These are phyloP conservation scores for Hypoxylon rubiginosum DNA, from an alignment of 2,329 filamentous ascomycete genomes.

Conservation along the genomic window DNA sequence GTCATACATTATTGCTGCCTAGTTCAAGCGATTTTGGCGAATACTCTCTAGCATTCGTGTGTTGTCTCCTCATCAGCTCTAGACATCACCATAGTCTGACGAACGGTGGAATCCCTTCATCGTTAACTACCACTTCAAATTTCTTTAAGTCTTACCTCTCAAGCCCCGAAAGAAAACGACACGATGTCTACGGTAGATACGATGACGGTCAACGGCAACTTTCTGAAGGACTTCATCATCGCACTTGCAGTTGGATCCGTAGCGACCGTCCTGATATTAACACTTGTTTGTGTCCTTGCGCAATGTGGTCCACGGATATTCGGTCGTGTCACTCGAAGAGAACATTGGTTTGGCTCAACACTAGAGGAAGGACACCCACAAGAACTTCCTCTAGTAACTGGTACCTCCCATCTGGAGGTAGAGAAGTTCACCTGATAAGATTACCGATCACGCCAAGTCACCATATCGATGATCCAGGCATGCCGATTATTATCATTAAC, in stretches of 20 bases:
- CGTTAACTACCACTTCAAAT: neutral
- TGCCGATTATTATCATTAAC: slow-evolving; percentile 2
- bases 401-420: neutral
- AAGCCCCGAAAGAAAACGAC: neutral
- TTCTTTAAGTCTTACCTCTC: neutral
- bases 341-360: slow-evolving; percentile 38
- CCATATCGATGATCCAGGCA: neutral
- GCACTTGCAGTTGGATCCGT: slow-evolving; percentile 40
- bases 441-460: neutral
- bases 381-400: slow-evolving; percentile 23
- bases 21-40: neutral
- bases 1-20: slow-evolving; percentile 1
- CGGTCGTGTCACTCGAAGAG: slow-evolving; percentile 32
- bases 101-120: neutral
- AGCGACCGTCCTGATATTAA: slow-evolving; percentile 36
- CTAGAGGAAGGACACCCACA: slow-evolving; percentile 36
- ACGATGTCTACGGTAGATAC: slow-evolving; percentile 27
- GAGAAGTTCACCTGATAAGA: slow-evolving; percentile 14
- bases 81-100: neutral
- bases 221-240: slow-evolving; percentile 37
- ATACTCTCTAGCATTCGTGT: neutral
- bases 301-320: slow-evolving; percentile 47
- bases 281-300: slow-evolving; percentile 44
- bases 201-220: slow-evolving; percentile 34
- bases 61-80: neutral